Conservation (phyloP, 106 monocot genomes). For the Dendrobium catenatum region DNA sequence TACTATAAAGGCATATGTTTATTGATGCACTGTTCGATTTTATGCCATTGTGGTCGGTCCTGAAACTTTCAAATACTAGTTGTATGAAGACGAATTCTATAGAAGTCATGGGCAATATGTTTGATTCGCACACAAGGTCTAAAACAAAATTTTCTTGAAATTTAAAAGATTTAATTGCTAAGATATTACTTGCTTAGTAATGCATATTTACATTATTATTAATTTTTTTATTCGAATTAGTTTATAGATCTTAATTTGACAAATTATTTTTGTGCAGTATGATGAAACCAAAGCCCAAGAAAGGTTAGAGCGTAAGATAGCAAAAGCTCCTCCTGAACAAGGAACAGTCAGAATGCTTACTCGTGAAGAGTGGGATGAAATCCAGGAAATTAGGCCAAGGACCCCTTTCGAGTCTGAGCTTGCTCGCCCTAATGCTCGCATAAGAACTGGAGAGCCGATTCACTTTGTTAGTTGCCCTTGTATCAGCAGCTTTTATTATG, state of each 20-base stretch:
- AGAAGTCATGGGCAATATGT: too few species aligned
- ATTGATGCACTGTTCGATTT: too few species aligned
- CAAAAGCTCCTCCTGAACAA: constrained; percentile 69
- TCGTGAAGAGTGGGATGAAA: constrained; percentile 95
- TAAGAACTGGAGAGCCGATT: constrained; percentile 93
- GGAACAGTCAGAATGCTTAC: constrained; percentile 93
- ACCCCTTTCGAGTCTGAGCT: constrained; percentile 94
- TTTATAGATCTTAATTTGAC: neutral
- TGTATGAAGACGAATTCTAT: too few species aligned
- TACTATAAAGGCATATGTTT: too few species aligned
- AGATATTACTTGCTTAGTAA: too few species aligned
- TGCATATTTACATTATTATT: neutral
- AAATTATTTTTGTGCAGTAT: constrained; percentile 27
- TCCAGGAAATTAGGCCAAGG: constrained; percentile 91
- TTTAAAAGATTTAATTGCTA: too few species aligned
- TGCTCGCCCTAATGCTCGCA: constrained; percentile 87
- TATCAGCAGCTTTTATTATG: too few species aligned
- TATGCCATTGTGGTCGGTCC: too few species aligned
- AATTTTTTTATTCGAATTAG: neutral
- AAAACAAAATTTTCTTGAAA: too few species aligned
- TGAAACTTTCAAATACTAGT: too few species aligned
- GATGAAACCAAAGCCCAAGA: constrained; percentile 93
- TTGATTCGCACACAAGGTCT: too few species aligned
- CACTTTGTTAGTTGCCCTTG: constrained; percentile 37
- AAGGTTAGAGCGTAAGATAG: constrained; percentile 75